phyloP scores from a whole-genome alignment of 176 grass and related monocot genomes.

The Phoenix dactylifera region DNA sequence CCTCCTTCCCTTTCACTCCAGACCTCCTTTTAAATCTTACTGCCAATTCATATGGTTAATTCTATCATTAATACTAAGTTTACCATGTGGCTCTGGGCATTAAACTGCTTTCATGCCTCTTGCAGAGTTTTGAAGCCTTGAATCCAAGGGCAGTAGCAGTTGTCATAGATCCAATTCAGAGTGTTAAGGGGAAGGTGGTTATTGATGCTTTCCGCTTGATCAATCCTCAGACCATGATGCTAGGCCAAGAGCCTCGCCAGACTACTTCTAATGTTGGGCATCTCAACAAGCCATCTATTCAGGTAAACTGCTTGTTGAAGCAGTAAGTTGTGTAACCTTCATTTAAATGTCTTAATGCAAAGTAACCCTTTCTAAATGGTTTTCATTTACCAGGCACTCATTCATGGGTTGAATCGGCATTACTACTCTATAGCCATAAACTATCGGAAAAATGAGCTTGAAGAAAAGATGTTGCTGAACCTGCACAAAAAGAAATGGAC shows the following conservation, averaged over 20 bases:
- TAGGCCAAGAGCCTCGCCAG: constrained; percentile 92
- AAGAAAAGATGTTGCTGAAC: constrained; percentile 95
- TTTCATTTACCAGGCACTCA: constrained; percentile 50
- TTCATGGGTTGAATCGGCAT: constrained; percentile 92
- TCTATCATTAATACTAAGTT: no score
- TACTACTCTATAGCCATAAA: constrained; percentile 99
- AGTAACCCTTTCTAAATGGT: constrained; percentile 1
- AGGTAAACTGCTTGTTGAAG: constrained; percentile 37
- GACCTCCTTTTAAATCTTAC: no score
- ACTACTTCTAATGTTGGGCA: constrained; percentile 98
- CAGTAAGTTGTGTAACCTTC: no score
- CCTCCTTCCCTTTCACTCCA: no score
- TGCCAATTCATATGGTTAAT: no score
- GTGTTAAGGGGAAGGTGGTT: constrained; percentile 97
- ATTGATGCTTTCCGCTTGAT: constrained; percentile 98
- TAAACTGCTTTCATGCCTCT: neutral
- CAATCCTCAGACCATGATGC: constrained; percentile 99
- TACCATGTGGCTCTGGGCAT: no score
- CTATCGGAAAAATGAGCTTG: constrained; percentile 95
- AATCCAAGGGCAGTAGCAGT: constrained; percentile 96
- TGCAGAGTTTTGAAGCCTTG: constrained; percentile 94
- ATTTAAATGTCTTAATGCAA: no score
- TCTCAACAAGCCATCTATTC: constrained; percentile 97
- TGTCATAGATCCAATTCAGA: constrained; percentile 96
- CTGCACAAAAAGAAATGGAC: constrained; percentile 99